Percentiles rank a stretch among this genome's conserved stretches.
These are phyloP conservation scores for Gardenia jasminoides DNA, from an alignment of 257 asterid genomes.

Conservation along the genomic window DNA sequence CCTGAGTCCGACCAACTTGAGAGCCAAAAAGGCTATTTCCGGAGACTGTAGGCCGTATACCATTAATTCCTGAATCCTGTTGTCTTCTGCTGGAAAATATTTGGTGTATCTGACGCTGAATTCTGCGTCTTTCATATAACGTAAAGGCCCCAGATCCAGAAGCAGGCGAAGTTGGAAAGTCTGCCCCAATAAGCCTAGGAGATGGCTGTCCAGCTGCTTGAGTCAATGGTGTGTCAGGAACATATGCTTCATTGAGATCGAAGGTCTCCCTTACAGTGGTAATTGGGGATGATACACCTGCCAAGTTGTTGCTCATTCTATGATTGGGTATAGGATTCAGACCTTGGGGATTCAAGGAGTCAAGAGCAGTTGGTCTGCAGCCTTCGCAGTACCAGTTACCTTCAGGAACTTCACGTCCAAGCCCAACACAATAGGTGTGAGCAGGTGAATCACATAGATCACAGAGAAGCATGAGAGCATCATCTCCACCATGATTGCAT, in stretches of 20 bases:
- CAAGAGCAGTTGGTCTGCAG: slow-evolving; percentile 74
- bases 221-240: slow-evolving; percentile 66
- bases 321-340: slow-evolving; percentile 42
- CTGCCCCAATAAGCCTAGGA: slow-evolving; percentile 44
- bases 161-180: slow-evolving; percentile 48
- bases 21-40: slow-evolving; percentile 43
- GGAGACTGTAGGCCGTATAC: slow-evolving; percentile 21
- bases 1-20: slow-evolving; percentile 41
- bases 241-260: slow-evolving; percentile 72
- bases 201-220: slow-evolving; percentile 44
- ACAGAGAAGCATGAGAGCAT: slow-evolving; percentile 81
- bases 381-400: slow-evolving; percentile 96
- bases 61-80: slow-evolving; percentile 29
- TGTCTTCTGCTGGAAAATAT: slow-evolving; percentile 52
- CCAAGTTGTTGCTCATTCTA: slow-evolving; percentile 37
- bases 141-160: slow-evolving; percentile 60
- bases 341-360: slow-evolving; percentile 44
- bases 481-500: slow-evolving; percentile 84
- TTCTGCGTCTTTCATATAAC: slow-evolving; percentile 62
- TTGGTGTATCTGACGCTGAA: slow-evolving; percentile 68
- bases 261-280: slow-evolving; percentile 54
- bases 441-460: slow-evolving; percentile 92
- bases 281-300: slow-evolving; percentile 49
- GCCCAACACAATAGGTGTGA: slow-evolving; percentile 85
- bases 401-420: slow-evolving; percentile 87